phyloP scores from a whole-genome alignment of 306 rosid genomes.

The Astragalus glycyphyllos region DNA sequence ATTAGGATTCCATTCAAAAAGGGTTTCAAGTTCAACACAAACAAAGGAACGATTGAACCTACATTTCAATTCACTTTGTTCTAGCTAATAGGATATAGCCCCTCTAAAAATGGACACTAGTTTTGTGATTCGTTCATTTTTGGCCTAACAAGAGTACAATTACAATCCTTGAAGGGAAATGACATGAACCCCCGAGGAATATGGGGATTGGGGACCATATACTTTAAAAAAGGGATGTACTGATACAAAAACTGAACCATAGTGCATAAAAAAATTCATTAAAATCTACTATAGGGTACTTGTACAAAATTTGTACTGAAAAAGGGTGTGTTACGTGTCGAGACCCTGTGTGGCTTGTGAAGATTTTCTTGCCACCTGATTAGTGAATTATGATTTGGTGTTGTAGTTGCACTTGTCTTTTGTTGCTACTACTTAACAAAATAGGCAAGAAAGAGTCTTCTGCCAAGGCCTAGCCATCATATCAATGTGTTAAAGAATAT shows the following conservation, averaged over 20 bases:
- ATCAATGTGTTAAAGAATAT: constrained; percentile 25
- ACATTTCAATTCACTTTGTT: background rate
- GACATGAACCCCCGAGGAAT: constrained; percentile 21
- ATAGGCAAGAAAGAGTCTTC: constrained; percentile 10
- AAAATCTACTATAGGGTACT: constrained; percentile 23
- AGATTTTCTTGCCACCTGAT: constrained; percentile 7
- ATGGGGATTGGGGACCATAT: constrained; percentile 37
- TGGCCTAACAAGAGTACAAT: constrained; percentile 13
- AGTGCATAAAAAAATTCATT: background rate
- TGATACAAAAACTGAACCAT: background rate
- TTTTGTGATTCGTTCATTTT: constrained; percentile 36
- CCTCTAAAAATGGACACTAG: constrained; percentile 18
- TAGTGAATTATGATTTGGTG: constrained; percentile 21
- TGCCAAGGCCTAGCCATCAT: constrained; percentile 16
- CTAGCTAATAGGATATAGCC: constrained; percentile 13
- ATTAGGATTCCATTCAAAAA: constrained; percentile 13
- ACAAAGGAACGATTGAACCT: background rate
- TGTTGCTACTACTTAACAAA: constrained; percentile 27
- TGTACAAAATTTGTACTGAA: background rate
- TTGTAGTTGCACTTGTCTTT: constrained; percentile 21
- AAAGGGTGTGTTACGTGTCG: constrained; percentile 40
- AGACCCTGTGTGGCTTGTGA: constrained; percentile 40
- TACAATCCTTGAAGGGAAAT: constrained; percentile 20
- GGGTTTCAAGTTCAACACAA: background rate
- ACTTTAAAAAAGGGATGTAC: constrained; percentile 17